Percentiles rank a stretch among this genome's conserved stretches.
These are phyloP conservation scores for Ophiostoma angusticollis DNA, from an alignment of 2,329 filamentous ascomycete species.

Conservation along the genomic window DNA sequence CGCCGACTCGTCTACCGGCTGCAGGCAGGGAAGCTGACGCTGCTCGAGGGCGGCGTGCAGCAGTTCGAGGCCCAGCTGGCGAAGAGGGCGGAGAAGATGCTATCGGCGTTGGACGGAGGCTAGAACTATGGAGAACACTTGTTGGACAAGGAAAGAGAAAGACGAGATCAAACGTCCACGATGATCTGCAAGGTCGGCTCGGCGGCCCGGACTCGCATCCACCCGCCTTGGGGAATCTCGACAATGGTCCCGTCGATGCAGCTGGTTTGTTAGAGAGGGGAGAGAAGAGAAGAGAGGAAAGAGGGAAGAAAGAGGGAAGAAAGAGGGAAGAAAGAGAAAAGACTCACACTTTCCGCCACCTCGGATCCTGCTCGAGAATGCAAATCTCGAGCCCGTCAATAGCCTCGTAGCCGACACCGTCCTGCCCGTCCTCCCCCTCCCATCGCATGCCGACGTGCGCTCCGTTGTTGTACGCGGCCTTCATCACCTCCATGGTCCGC, in stretches of 20 bases:
- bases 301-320: neutral
- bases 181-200: constrained; percentile 31
- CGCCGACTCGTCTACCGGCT: constrained; percentile 48
- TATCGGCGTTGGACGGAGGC: too few relatives aligned
- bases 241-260: constrained; percentile 91
- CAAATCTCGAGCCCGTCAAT: constrained; percentile 55
- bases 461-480: constrained; percentile 43
- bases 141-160: neutral
- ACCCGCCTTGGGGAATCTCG: constrained; percentile 54
- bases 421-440: constrained; percentile 34
- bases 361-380: constrained; percentile 51
- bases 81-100: constrained; percentile 39
- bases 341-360: constrained; percentile 60
- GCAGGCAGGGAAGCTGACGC: constrained; percentile 41
- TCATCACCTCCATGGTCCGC: constrained; percentile 67
- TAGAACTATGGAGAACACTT: too few relatives aligned
- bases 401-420: constrained; percentile 55
- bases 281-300: neutral
- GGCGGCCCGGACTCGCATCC: constrained; percentile 49
- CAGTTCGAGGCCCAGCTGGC: constrained; percentile 53
- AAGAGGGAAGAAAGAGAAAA: neutral
- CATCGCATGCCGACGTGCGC: constrained; percentile 40
- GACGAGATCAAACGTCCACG: constrained; percentile 20
- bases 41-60: constrained; percentile 46
- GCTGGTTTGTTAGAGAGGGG: constrained; percentile 6